Evolutionary conservation across 345 rosid genomes (phyloP).

Genomic region (Eutrema heterophyllum): DNA sequence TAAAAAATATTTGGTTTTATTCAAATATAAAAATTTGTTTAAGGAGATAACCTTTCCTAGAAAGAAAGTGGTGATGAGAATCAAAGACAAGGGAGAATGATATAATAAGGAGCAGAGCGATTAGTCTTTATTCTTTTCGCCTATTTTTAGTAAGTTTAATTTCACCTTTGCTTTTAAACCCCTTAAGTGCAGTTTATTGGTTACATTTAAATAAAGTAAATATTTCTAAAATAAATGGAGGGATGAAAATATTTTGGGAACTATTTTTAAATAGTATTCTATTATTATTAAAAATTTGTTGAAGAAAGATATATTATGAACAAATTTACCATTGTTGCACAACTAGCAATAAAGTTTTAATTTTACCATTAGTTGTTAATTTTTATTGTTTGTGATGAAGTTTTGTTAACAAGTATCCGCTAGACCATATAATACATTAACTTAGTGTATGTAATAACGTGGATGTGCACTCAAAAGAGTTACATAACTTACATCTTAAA

Average conservation of each 20-base stretch:
- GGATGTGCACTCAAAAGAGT: too few relatives aligned
- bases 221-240: not conserved
- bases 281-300: not conserved
- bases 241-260: not conserved
- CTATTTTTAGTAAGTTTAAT: conserved; percentile 8
- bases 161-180: not conserved
- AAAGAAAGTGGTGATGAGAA: not conserved
- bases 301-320: too few relatives aligned
- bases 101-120: not conserved
- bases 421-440: too few relatives aligned
- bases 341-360: too few relatives aligned
- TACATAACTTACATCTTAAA: too few relatives aligned
- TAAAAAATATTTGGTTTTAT: not conserved
- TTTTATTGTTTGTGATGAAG: too few relatives aligned
- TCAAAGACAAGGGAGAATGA: not conserved
- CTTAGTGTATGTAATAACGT: too few relatives aligned
- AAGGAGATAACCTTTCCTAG: not conserved
- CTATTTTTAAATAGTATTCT: not conserved
- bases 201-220: not conserved
- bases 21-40: not conserved
- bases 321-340: not conserved
- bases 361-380: too few relatives aligned
- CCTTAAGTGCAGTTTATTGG: not conserved
- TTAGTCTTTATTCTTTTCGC: not conserved
- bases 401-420: too few relatives aligned